Evolutionary conservation across 2,329 filamentous ascomycete genomes (phyloP), one percentile per base, ranked within the genome.

Genomic region (Helicocarpus griseus): DNA sequence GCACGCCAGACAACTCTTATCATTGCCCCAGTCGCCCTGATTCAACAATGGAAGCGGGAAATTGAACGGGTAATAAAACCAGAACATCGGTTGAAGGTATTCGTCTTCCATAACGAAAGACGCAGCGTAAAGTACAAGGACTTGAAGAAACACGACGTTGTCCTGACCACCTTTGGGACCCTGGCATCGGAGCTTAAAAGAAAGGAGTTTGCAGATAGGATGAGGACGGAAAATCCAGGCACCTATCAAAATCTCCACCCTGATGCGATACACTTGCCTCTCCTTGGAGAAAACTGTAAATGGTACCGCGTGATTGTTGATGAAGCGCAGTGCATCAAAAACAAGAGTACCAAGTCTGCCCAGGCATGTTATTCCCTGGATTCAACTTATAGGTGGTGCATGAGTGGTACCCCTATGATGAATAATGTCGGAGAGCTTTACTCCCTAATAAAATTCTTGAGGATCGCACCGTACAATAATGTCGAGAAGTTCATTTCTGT

Each of bases 331-430:
- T 83, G 77, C 61, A 87, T 91, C 72, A 91, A 91, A 71, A 91
- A 90, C 61, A 78, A 78, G 52, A 74, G 71, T 38, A 84, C 85
- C 0, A 78, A 80, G 55, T 70, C 76, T 4, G 78, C 85, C 1
- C 74, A 76, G 56, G 86, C 80, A 4, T 80, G 80, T 28, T 79
- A 73, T 57, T 65, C 69, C 9, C 66, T 93, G 14, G 69, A 77
- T 54, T 73, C 85, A 13, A 73, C 71, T 33, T 80, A 86, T 62
- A 77, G 87, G 45, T 83, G 87, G 72, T 89, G 85, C 62, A 78
- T 91, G 65, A 88, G 84, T 31, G 87, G 87, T 24, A 93, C 87
- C 0, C 87, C 87, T 0, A 89, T 91, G 85, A 93, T 93, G 85
- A 95, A 95, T 60, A 81, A 77, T 11, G 81, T 91, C 2, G 74